A percentile compares a stretch with the other conserved stretches of the same genome.
Evolutionary conservation across 108 stramenopile genomes (phyloP).

Genomic region (Mediolabrus comicus): DNA sequence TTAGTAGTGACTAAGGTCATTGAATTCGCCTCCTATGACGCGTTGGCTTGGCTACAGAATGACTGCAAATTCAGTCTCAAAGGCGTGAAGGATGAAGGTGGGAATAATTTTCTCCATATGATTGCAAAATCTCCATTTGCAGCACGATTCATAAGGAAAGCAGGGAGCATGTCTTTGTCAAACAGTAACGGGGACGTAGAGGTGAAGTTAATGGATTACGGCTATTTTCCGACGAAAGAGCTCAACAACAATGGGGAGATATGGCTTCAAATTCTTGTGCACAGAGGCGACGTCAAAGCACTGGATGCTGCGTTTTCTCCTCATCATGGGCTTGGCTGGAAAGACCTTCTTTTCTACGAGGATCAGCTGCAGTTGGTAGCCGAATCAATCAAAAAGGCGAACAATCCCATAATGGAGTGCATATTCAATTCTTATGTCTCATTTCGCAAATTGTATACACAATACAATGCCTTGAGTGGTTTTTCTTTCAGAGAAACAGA

Average conservation of each 20-base stretch:
- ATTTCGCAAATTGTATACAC: not conserved
- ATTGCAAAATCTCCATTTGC: slow-evolving; percentile 10
- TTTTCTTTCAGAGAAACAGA: not conserved
- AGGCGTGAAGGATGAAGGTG: not conserved
- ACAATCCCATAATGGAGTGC: not conserved
- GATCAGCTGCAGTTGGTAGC: not conserved
- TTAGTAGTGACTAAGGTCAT: slow-evolving; percentile 1
- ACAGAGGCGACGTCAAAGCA: slow-evolving; percentile 7
- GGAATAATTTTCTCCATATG: slow-evolving; percentile 9
- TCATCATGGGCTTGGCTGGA: not conserved
- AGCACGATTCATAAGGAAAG: not conserved
- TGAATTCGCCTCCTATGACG: slow-evolving; percentile 7
- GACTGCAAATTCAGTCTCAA: not conserved
- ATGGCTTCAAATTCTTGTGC: slow-evolving; percentile 11
- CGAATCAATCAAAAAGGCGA: not conserved
- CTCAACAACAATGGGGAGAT: not conserved
- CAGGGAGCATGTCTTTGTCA: not conserved
- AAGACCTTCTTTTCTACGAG: not conserved
- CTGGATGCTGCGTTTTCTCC: slow-evolving; percentile 4
- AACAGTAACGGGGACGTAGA: not conserved
- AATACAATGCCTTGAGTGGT: not conserved
- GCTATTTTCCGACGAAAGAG: not conserved
- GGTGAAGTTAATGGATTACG: not conserved
- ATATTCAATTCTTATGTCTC: not conserved
- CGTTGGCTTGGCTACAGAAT: slow-evolving; percentile 9